Base-by-base conservation (phyloP, 192 early-diverging fungal genomes). In the Dissophora ornata region DNA sequence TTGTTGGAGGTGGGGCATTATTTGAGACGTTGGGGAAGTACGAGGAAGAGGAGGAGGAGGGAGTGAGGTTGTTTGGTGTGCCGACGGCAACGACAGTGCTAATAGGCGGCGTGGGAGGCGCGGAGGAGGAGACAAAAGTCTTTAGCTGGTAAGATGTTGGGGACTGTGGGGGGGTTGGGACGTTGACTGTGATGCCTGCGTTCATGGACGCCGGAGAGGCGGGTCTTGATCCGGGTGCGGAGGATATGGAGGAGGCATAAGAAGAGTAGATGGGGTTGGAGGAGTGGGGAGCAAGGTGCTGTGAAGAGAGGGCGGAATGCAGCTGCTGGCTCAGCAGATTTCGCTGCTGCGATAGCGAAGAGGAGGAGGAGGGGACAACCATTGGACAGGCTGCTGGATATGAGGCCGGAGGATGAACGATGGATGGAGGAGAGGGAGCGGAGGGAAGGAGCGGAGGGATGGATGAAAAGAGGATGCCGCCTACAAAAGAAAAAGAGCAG, bases 241-340 rank as follows among this genome's bases (percentile, higher is more conserved):
- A 75, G 19, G 71, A 59, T 66, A 75, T 75, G 2, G 71, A 75
- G 41, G 71, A 75, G 56, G 63, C 71, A 67, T 75, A 75, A 29
- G 71, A 74, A 44, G 71, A 55, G 32, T 59, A 75, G 29, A 61
- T 30, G 15, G 62, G 51, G 30, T 44, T 63, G 47, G 67, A 57
- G 5, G 66, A 69, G 41, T 69, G 67, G 4, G 71, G 71, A 24
- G 34, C 41, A 32, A 75, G 63, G 36, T 67, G 71, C n/a, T 75
- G 55, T 26, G 63, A 33, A 18, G 71, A 60, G 26, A 67, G 45
- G 18, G 71, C 49, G n/a, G 71, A 61, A 21, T 75, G 71, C 16
- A 59, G 46, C 24, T 73, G 70, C 24, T 73, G 70, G 56, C 70
- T 62, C 34, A 62, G 8, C 25, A 59, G 28, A 32, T 42, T 58